phyloP scores from a whole-genome alignment of 495 filamentous ascomycete species.

The Viridothelium virens region DNA sequence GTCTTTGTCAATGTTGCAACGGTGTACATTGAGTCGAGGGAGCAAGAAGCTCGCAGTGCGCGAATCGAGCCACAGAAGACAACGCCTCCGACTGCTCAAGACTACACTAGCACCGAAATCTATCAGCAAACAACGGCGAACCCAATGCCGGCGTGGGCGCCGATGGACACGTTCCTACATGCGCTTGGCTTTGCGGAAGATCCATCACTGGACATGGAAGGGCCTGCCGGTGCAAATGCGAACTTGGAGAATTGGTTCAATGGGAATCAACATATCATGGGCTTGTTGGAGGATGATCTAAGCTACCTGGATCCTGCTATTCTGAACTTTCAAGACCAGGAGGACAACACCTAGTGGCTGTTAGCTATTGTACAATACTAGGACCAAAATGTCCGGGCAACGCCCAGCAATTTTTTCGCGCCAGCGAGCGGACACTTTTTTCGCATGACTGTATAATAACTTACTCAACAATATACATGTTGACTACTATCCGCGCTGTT shows the following conservation, averaged over 20 bases:
- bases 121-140: constrained; percentile 6
- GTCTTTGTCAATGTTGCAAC: constrained; percentile 9
- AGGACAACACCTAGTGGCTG: neutral
- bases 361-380: neutral
- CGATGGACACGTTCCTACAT: neutral
- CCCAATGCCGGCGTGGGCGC: neutral
- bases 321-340: constrained; percentile 1
- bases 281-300: constrained; percentile 8
- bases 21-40: constrained; percentile 5
- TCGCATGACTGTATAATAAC: no score
- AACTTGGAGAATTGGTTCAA: constrained; percentile 7
- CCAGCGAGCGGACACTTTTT: no score
- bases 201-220: constrained; percentile 2
- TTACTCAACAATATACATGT: no score
- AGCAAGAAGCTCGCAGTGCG: constrained; percentile 6
- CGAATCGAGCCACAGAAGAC: neutral
- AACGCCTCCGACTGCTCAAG: neutral
- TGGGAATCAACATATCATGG: constrained; percentile 10
- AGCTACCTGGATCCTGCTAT: constrained; percentile 2
- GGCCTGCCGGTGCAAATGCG: neutral
- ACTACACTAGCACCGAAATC: neutral
- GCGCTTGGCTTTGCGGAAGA: constrained; percentile 11
- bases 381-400: no score
- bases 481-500: no score
- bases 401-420: no score